These are phyloP conservation scores for Pseudonectria buxi DNA, from an alignment of 2,329 filamentous ascomycete species.

Conservation along the genomic window DNA sequence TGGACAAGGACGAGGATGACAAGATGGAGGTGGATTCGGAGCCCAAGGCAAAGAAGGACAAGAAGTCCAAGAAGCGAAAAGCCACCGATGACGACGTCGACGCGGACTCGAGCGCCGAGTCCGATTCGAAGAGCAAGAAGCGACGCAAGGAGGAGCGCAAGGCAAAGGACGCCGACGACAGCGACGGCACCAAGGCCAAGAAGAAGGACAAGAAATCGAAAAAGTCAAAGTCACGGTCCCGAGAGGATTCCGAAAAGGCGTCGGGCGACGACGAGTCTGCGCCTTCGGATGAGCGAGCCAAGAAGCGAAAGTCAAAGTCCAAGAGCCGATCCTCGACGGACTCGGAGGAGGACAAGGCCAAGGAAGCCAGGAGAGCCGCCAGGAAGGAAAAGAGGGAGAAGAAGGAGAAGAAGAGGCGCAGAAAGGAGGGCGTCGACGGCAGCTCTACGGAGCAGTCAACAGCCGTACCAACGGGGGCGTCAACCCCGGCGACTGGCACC, in stretches of 20 bases:
- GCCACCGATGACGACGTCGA: conserved; percentile 31
- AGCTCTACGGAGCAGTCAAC: conserved; percentile 8
- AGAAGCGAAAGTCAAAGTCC: conserved; percentile 28
- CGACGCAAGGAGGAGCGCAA: conserved; percentile 31
- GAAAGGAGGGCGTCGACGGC: conserved; percentile 30
- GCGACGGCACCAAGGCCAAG: conserved; percentile 12
- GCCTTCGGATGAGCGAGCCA: conserved; percentile 22
- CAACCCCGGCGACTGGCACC: conserved; percentile 35
- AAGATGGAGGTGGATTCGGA: conserved; percentile 16
- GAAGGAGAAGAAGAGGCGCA: conserved; percentile 45
- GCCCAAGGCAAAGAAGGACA: conserved; percentile 31
- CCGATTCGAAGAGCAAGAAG: conserved; percentile 30
- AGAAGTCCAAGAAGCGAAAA: conserved; percentile 46
- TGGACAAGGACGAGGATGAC: conserved; percentile 13
- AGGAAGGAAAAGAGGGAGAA: conserved; percentile 34
- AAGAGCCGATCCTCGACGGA: conserved; percentile 20
- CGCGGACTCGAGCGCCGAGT: conserved; percentile 24
- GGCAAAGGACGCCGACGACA: conserved; percentile 23
- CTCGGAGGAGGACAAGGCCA: conserved; percentile 20
- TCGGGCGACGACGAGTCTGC: conserved; percentile 16
- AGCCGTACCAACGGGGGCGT: conserved; percentile 27
- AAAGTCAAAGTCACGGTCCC: conserved; percentile 32
- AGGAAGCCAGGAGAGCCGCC: conserved; percentile 26
- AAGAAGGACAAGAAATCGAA: conserved; percentile 32
- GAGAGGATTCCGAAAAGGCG: conserved; percentile 17